A percentile compares a stretch with the other conserved stretches of the same genome.
phyloP scores from a whole-genome alignment of 2,329 filamentous ascomycete genomes.

The Trichoderma sp. region DNA sequence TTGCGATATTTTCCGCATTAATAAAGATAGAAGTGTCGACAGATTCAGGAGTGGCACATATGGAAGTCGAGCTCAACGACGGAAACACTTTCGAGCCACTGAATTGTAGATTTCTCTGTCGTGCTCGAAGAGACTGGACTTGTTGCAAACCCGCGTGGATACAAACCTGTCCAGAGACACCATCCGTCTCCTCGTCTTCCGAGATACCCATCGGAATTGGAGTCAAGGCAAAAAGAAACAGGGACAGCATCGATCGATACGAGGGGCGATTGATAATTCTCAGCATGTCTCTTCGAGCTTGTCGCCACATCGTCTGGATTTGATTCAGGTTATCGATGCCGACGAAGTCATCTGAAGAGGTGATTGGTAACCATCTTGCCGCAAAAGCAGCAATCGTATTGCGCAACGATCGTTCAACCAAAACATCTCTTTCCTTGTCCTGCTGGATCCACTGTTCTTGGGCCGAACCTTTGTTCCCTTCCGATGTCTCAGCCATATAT shows the following conservation, averaged over 20 bases:
- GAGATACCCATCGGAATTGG: background rate
- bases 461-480: background rate
- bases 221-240: background rate
- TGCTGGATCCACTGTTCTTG: background rate
- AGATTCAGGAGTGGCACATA: background rate
- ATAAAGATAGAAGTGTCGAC: background rate
- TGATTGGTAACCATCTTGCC: background rate
- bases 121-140: background rate
- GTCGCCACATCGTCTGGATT: background rate
- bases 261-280: background rate
- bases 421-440: background rate
- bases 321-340: background rate
- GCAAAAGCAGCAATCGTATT: background rate
- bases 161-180: background rate
- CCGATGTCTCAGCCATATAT: background rate
- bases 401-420: background rate
- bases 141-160: background rate
- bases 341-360: background rate
- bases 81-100: constrained; percentile 1
- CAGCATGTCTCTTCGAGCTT: background rate
- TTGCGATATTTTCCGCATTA: background rate
- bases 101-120: background rate
- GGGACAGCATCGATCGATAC: background rate
- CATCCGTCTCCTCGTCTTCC: background rate
- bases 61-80: background rate